Evolutionary conservation across 805 yeast genomes (phyloP), one percentile per base, ranked within the genome.

Genomic region (Nakazawaea pomicola): DNA sequence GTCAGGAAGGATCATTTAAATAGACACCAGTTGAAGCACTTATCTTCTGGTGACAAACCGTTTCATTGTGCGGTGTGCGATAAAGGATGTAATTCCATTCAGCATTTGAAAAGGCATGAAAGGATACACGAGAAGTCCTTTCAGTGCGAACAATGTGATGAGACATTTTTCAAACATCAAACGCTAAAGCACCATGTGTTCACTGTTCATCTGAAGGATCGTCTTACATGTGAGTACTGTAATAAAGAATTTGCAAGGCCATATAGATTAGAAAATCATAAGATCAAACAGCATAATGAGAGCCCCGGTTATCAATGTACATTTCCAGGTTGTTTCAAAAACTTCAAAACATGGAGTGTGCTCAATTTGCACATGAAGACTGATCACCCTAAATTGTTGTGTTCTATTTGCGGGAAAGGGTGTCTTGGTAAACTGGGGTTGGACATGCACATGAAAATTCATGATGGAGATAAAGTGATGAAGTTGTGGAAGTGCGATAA

Each of bases 21-120:
- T 40, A 87, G 93, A 12, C 97, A 89, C 57, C 47, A 66, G 40
- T 57, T 83, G 18, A 76, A 87, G 15, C 96, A 90, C 55, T 52
- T 65, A 6, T 45, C 46, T 2, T 61, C 58, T 18, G 68, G 65
- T 1, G 74, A 70, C 3, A 85, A 83, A 51, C 95, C 95, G 0
- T 79, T 72, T 54, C 74, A 70, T 31, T 90, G 98, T 54, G 58
- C 77, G 0, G 56, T 70, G 1, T 93, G 99, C 56, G 80, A 81
- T 1, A 89, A 88, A 58, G 95, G 96, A 3, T 82, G 85, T 38
- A 81, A 80, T 39, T 73, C 95, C 0, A 58, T 58, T 38, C 98
- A 93, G 61, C 97, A 90, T 54, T 65, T 88, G 43, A 76, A 72
- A 46, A 71, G 96, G 40, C 99, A 93, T 58, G 88, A 82, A 60